Base-by-base conservation (phyloP, 2,329 filamentous ascomycete genomes). In the Paraphaeosphaeria sporulosa region DNA sequence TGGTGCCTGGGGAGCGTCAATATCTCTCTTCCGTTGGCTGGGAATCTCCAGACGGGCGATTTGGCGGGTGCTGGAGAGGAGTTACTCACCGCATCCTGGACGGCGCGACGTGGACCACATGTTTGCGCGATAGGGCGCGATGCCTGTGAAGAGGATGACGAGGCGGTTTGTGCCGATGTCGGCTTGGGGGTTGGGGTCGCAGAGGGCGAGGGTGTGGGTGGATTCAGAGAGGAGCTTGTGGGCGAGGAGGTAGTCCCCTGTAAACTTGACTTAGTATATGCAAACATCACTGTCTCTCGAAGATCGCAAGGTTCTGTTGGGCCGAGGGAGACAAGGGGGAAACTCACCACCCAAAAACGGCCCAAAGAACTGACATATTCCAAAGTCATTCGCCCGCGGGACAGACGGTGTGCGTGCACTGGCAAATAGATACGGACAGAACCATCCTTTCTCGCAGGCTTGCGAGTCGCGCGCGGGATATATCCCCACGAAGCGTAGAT, bases 31-130 rank as follows among this genome's bases (percentile, higher is more conserved):
- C 23, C 1, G 19, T 44, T 44, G 19, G 12, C 6, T 21, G 7
- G 42, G 2, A 23, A 8, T 7, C 2, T n/a, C n/a, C 3, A 10
- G 19, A 21, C n/a, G n/a, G n/a, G n/a, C n/a, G n/a, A n/a, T n/a
- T 21, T 23, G 19, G 42, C 10, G 6, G 21, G 19, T 1, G 42
- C 19, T 21, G 42, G n/a, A 23, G 6, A 12, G 15, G 40, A 1
- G 21, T 36, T 25, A 40, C 49, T 36, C 40, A 40, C 49, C 76
- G 62, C 71, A 76, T 50, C 77, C 77, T 3, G 76, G 77, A 13
- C 75, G 74, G 10, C 76, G 74, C 15, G 73, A 76, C 12, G 71
- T 74, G 40, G 71, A 74, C 77, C 77, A 79, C 69, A 75, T 76
- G 57, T 73, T 70, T 48, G 67, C 68, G 32, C 73, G 67, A 61